These are phyloP conservation scores for Epithemia pelagica DNA, from an alignment of 108 stramenopile genomes.

Conservation along the genomic window DNA sequence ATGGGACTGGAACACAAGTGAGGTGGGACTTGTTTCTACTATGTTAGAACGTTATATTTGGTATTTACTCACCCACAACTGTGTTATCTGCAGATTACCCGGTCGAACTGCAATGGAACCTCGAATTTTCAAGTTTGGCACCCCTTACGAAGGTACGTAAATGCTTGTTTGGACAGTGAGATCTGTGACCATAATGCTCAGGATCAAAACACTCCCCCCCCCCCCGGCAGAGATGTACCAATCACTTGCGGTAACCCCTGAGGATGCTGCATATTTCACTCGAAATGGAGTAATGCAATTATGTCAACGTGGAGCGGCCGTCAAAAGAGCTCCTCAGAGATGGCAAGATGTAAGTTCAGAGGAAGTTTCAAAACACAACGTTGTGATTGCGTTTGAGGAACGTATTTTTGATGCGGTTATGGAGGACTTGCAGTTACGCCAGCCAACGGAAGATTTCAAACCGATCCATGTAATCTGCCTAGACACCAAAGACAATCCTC, in stretches of 20 bases:
- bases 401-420: slow-evolving; percentile 89
- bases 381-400: slow-evolving; percentile 88
- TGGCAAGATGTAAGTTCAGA: slow-evolving; percentile 80
- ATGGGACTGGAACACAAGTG: slow-evolving; percentile 88
- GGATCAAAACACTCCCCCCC: no score
- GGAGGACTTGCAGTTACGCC: slow-evolving; percentile 85
- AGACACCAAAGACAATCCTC: slow-evolving; percentile 93
- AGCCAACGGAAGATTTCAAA: slow-evolving; percentile 82
- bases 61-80: background rate
- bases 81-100: slow-evolving; percentile 19
- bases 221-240: slow-evolving; percentile 91
- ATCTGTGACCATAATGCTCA: no score
- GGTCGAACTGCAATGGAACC: slow-evolving; percentile 70
- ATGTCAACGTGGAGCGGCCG: slow-evolving; percentile 79
- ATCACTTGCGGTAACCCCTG: slow-evolving; percentile 57
- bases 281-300: slow-evolving; percentile 83
- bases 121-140: slow-evolving; percentile 84
- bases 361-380: slow-evolving; percentile 62
- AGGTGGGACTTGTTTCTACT: slow-evolving; percentile 23
- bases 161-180: no score
- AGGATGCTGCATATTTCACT: slow-evolving; percentile 78
- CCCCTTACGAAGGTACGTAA: slow-evolving; percentile 79
- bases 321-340: slow-evolving; percentile 80
- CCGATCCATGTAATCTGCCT: slow-evolving; percentile 87
- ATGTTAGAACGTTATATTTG: background rate